Evolutionary conservation across 2,329 filamentous ascomycete species (phyloP).

Genomic region (Stemphylium lycopersici): DNA sequence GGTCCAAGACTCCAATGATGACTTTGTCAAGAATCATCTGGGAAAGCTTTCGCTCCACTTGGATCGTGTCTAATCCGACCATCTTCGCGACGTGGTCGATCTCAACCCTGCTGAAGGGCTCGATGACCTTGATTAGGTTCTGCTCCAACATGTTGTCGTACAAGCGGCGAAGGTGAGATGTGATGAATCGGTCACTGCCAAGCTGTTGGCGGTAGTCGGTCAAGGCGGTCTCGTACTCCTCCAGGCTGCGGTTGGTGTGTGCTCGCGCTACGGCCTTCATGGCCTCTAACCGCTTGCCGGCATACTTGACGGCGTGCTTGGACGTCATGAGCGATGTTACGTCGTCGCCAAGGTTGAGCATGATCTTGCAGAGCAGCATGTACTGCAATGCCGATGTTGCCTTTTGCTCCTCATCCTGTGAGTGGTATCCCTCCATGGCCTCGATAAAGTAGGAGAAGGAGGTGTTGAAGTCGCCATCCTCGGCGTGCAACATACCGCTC

Average conservation of each 20-base stretch:
- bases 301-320: constrained; percentile 96
- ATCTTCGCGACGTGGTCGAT: constrained; percentile 97
- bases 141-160: constrained; percentile 99
- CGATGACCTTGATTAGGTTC: constrained; percentile 99
- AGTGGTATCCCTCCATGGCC: constrained; percentile 94
- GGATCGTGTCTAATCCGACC: constrained; percentile 92
- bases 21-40: constrained; percentile 99
- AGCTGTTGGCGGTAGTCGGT: constrained; percentile 92
- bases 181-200: constrained; percentile 92
- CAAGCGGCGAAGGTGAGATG: constrained; percentile 90
- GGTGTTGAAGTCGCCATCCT: constrained; percentile 99
- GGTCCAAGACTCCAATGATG: constrained; percentile 95
- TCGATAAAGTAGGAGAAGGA: constrained; percentile 99
- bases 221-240: constrained; percentile 95
- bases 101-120: constrained; percentile 96
- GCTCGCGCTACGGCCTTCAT: constrained; percentile 99
- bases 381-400: constrained; percentile 99
- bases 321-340: constrained; percentile 93
- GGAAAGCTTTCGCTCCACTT: constrained; percentile 96
- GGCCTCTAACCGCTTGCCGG: constrained; percentile 91
- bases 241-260: constrained; percentile 91
- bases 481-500: constrained; percentile 97
- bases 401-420: constrained; percentile 83
- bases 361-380: constrained; percentile 99
- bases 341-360: constrained; percentile 96